Evolutionary conservation across 495 filamentous ascomycete species (phyloP), one percentile per base, ranked within the genome.

Genomic region (Podospora sp.): DNA sequence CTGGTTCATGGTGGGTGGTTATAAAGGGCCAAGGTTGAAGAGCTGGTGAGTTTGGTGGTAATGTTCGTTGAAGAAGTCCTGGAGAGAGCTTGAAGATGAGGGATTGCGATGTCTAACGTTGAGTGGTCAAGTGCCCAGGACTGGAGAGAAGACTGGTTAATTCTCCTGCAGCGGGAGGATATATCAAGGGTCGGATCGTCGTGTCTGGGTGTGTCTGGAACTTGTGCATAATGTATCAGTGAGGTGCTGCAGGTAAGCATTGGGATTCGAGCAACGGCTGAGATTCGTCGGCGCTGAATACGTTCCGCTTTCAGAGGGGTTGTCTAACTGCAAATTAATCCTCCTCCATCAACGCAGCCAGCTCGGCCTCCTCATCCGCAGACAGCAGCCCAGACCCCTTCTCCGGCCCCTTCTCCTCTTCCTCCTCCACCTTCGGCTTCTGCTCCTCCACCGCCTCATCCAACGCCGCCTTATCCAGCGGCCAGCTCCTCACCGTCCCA

Each of bases 271-370:
- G n/a, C n/a, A n/a, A n/a, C n/a, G n/a, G n/a, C n/a, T n/a, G n/a
- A n/a, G n/a, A n/a, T n/a, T n/a, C n/a, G n/a, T n/a, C n/a, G n/a
- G n/a, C n/a, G n/a, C n/a, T n/a, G n/a, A n/a, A n/a, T n/a, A n/a
- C n/a, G n/a, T n/a, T n/a, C n/a, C n/a, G n/a, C n/a, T n/a, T n/a
- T n/a, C n/a, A n/a, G n/a, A n/a, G n/a, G n/a, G n/a, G n/a, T n/a
- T n/a, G n/a, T n/a, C n/a, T n/a, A n/a, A n/a, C n/a, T n/a, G n/a
- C n/a, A n/a, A n/a, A 33, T 33, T 8, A 33, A 84, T 88, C 85
- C 52, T 93, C 90, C 62, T 86, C 92, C 93, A 97, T 92, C 71
- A 97, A 79, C 65, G 91, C 94, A 25, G 92, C 92, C 67, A 97
- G 80, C 77, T 96, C 94, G 20, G 88, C 88, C 73, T 97, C 92